These are phyloP conservation scores for Sclerotinia borealis DNA, from an alignment of 2,329 filamentous ascomycete species.

Conservation along the genomic window DNA sequence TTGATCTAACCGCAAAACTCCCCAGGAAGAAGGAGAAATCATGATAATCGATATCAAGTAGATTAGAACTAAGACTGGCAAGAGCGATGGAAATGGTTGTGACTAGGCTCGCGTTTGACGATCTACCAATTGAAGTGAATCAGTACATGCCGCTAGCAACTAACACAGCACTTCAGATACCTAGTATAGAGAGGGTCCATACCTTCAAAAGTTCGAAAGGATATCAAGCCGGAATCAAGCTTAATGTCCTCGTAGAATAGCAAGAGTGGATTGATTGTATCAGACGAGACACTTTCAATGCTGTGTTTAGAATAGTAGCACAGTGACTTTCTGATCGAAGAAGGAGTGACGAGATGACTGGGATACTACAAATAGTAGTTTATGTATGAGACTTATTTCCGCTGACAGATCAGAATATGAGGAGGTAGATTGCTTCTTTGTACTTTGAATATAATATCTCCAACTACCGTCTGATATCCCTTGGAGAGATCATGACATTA, in stretches of 20 bases:
- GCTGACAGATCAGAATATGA: background rate
- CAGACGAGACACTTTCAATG: background rate
- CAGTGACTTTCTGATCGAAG: background rate
- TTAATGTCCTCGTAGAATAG: too few species aligned
- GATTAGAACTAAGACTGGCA: background rate
- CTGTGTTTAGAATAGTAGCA: background rate
- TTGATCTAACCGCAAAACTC: background rate
- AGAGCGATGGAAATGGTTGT: background rate
- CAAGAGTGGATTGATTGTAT: too few species aligned
- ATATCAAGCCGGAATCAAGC: too few species aligned
- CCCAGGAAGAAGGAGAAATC: background rate
- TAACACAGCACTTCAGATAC: background rate
- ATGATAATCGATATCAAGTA: background rate
- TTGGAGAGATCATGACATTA: background rate
- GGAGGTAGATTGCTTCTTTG: background rate
- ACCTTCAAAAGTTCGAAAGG: background rate
- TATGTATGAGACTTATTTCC: background rate
- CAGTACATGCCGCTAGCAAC: background rate
- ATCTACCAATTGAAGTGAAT: background rate
- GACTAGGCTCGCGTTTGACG: background rate
- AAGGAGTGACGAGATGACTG: background rate
- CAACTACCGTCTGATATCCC: background rate
- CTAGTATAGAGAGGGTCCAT: too few species aligned
- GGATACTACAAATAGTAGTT: background rate
- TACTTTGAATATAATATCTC: background rate